Conservation (phyloP, 2,329 filamentous ascomycete genomes). For the Xylaria sp. region DNA sequence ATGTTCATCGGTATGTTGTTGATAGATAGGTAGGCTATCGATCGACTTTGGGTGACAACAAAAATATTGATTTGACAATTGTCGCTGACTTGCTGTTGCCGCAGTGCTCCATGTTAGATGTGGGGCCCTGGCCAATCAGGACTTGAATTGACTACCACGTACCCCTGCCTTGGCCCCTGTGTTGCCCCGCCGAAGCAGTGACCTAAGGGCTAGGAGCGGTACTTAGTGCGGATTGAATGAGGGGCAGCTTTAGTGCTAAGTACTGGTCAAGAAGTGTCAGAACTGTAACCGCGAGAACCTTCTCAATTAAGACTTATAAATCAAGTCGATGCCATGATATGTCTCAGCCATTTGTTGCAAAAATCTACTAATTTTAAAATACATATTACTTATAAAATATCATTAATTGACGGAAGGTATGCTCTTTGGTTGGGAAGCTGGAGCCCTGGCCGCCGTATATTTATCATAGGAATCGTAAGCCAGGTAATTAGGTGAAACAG, state of each 20-base stretch:
- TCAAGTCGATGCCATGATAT: background rate
- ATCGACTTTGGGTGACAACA: slow-evolving; percentile 32
- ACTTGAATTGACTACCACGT: background rate
- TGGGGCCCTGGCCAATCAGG: slow-evolving; percentile 20
- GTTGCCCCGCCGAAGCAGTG: slow-evolving; percentile 31
- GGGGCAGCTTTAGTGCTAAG: slow-evolving; percentile 3
- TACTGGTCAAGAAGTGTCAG: background rate
- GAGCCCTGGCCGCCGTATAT: too few relatives aligned
- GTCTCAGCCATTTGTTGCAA: too few relatives aligned
- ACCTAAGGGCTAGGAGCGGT: background rate
- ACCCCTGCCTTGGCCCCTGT: slow-evolving; percentile 19
- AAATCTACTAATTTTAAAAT: background rate
- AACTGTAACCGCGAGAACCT: background rate
- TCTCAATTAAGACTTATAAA: background rate
- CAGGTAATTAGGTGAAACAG: too few relatives aligned
- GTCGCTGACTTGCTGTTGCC: slow-evolving; percentile 28
- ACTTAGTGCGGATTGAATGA: slow-evolving; percentile 1
- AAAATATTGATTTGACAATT: slow-evolving; percentile 37
- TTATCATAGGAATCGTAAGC: too few relatives aligned
- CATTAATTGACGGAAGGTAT: too few relatives aligned
- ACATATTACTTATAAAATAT: too few relatives aligned
- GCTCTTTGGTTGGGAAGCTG: too few relatives aligned
- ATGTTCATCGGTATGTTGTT: background rate
- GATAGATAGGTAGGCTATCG: background rate
- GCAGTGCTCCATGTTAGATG: slow-evolving; percentile 19